phyloP scores from a whole-genome alignment of 805 yeast genomes.

The Yarrowia hollandica region DNA sequence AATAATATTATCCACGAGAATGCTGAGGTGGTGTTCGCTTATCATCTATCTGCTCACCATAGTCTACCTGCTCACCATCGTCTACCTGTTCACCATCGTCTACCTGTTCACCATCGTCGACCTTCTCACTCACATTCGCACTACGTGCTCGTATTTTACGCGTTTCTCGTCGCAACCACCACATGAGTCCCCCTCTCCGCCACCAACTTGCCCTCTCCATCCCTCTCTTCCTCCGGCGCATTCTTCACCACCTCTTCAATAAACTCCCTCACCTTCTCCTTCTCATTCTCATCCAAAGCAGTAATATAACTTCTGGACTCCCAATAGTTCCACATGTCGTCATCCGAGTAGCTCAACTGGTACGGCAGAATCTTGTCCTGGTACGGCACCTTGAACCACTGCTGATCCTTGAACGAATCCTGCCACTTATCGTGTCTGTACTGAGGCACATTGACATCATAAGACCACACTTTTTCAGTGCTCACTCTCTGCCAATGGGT shows the following conservation, averaged over 20 bases:
- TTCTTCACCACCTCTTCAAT: not conserved
- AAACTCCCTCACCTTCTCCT: constrained; percentile 31
- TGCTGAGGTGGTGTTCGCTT: no score
- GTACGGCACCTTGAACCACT: constrained; percentile 42
- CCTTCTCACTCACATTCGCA: no score
- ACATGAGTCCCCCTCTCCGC: constrained; percentile 20
- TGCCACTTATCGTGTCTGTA: constrained; percentile 52
- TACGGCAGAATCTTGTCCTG: constrained; percentile 44
- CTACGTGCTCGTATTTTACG: not conserved
- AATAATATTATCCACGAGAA: no score
- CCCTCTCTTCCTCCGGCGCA: not conserved
- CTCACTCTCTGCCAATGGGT: constrained; percentile 46
- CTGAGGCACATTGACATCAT: constrained; percentile 55
- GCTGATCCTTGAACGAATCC: constrained; percentile 40
- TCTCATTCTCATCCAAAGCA: constrained; percentile 45
- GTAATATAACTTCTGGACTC: constrained; percentile 57
- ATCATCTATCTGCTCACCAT: no score
- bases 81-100: no score
- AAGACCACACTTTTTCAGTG: constrained; percentile 42
- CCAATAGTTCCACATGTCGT: constrained; percentile 52
- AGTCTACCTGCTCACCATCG: no score
- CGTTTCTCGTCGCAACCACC: not conserved
- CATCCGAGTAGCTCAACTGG: constrained; percentile 38
- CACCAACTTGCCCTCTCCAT: not conserved
- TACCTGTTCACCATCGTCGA: no score